Evolutionary conservation across 768 basidiomycete species (phyloP).

Genomic region (Boletus pseudopeckii): DNA sequence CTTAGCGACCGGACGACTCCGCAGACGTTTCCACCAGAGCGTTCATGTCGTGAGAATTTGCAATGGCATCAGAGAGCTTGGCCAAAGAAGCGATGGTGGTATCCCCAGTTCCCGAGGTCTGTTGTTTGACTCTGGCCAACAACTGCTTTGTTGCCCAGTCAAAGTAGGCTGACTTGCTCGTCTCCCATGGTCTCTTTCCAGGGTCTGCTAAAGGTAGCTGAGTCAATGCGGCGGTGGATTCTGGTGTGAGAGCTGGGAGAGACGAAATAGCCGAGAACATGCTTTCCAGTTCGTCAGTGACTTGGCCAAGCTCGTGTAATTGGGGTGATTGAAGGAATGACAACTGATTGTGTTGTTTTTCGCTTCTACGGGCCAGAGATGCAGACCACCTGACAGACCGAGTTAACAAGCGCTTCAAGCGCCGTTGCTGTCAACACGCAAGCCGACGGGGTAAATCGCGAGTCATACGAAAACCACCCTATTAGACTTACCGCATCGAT

Average conservation of each 20-base stretch:
- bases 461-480: not conserved
- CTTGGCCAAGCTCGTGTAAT: conserved; percentile 35
- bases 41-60: conserved; percentile 18
- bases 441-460: conserved; percentile 8
- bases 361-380: conserved; percentile 44
- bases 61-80: conserved; percentile 18
- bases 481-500: conserved; percentile 61
- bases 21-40: conserved; percentile 10
- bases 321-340: conserved; percentile 42
- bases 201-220: conserved; percentile 41
- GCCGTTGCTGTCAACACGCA: conserved; percentile 52
- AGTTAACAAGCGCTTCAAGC: conserved; percentile 53
- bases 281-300: conserved; percentile 40
- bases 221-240: conserved; percentile 36
- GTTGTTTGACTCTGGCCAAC: conserved; percentile 33
- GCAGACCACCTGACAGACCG: conserved; percentile 49
- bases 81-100: conserved; percentile 21
- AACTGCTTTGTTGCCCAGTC: conserved; percentile 71
- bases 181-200: conserved; percentile 77
- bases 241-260: conserved; percentile 45
- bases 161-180: conserved; percentile 67
- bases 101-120: conserved; percentile 14
- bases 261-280: conserved; percentile 49
- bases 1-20: not conserved
- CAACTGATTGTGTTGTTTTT: conserved; percentile 41